phyloP scores from a whole-genome alignment of 2,329 filamentous ascomycete species.

The Talaromyces pinophilus region DNA sequence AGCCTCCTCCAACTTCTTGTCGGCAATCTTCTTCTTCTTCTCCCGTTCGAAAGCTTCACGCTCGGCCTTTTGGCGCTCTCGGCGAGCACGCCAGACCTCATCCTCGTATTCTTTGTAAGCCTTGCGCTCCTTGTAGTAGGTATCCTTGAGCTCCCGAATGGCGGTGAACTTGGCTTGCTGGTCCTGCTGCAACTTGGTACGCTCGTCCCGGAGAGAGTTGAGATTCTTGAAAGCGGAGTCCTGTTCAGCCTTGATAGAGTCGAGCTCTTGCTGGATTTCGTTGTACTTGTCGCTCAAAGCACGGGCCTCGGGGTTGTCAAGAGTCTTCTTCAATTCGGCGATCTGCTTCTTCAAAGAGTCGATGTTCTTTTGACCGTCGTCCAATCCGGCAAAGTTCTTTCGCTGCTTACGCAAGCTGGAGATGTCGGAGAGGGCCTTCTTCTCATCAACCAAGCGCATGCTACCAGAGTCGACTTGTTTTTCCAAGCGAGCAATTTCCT shows the following conservation, averaged over 20 bases:
- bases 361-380: conserved; percentile 83
- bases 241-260: conserved; percentile 87
- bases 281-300: conserved; percentile 84
- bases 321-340: conserved; percentile 79
- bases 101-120: conserved; percentile 82
- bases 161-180: conserved; percentile 83
- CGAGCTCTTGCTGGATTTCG: conserved; percentile 82
- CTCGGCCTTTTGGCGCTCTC: conserved; percentile 80
- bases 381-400: conserved; percentile 86
- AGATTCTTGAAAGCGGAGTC: conserved; percentile 88
- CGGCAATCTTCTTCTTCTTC: conserved; percentile 54
- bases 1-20: conserved; percentile 56
- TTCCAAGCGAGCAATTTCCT: conserved; percentile 76
- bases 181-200: conserved; percentile 76
- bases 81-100: conserved; percentile 72
- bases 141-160: conserved; percentile 85
- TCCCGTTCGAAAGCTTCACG: conserved; percentile 58
- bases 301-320: conserved; percentile 90
- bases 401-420: conserved; percentile 80
- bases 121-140: conserved; percentile 78
- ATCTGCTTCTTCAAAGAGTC: conserved; percentile 85
- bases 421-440: conserved; percentile 84
- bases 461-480: conserved; percentile 82
- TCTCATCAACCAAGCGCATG: conserved; percentile 97
- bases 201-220: conserved; percentile 80